Base-by-base conservation (phyloP, 1,139 yeast species). In the Casaregolazyma lundiana region DNA sequence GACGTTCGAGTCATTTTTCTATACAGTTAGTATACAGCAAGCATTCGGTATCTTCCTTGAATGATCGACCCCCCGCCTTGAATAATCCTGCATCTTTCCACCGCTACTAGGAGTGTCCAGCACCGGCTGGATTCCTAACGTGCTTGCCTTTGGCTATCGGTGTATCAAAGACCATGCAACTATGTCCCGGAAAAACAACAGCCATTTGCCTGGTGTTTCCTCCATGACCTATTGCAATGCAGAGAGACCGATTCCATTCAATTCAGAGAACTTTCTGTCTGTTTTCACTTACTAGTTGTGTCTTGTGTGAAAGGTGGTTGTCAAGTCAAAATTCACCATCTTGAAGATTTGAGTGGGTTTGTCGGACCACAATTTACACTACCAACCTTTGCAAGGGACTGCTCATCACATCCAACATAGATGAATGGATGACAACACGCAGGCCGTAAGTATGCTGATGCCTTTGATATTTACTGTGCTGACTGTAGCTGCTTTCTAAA, bases 1-100 rank as follows among this genome's bases (percentile, higher is more conserved):
- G 98, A 92, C 65, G 97, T 79, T 81, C 97, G 90, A 72, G 97
- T 89, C 97, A 92, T 89, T 73, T 70, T 76, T 24, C 30, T 18
- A 39, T 15, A 21, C 13, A 19, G 44, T 48, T 48, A 48, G 49
- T 41, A 41, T 19, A 21, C 17, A 18, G 2, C 16, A 16, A 13
- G 20, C 24, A 19, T 3, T 35, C 24, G 13, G 18, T 20, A 6
- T 13, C 15, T 18, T 22, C 19, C 22, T 35, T 35, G 21, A 13
- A 35, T 15, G 19, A 13, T 16, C 2, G 22, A 35, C 21, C n/a
- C n/a, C n/a, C n/a, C n/a, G n/a, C 17, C 13, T 15, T 17, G 21
- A 21, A 16, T 17, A 35, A 22, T 17, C 11, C 20, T 35, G 13
- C 38, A 35, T 22, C 38, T 38, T 22, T 38, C 41, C 32, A 7